Conservation (phyloP, 1,284 basidiomycete genomes). For the Somion occarium region DNA sequence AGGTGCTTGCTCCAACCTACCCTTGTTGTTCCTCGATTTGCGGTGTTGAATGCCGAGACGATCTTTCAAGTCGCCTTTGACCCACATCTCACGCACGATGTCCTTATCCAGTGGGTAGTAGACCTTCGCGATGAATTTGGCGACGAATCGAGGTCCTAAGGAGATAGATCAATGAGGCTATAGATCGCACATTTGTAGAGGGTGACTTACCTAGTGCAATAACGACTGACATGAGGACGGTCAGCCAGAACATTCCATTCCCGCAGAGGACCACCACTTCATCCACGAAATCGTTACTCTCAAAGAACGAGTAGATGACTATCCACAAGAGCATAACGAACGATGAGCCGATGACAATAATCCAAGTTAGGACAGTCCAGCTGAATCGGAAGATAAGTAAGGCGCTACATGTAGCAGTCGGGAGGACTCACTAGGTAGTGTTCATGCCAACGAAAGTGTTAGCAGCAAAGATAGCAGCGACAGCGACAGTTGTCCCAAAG, state of each 20-base stretch:
- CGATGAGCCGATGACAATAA: conserved; percentile 76
- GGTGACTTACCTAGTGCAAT: conserved; percentile 62
- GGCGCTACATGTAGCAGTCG: neutral
- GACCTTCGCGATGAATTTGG: conserved; percentile 63
- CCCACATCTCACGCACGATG: conserved; percentile 88
- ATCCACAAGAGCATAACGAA: conserved; percentile 83
- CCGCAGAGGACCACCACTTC: conserved; percentile 76
- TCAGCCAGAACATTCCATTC: conserved; percentile 80
- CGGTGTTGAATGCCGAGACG: conserved; percentile 70
- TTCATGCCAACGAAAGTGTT: conserved; percentile 88
- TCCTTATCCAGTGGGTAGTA: conserved; percentile 79
- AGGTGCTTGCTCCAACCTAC: conserved; percentile 53
- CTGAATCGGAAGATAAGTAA: conserved; percentile 33
- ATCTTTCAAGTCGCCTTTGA: conserved; percentile 79
- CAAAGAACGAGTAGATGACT: conserved; percentile 77
- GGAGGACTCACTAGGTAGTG: conserved; percentile 73
- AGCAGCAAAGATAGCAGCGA: conserved; percentile 82
- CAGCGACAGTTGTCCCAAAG: conserved; percentile 90
- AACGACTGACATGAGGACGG: conserved; percentile 62
- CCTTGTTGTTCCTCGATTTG: conserved; percentile 30
- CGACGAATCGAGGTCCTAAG: conserved; percentile 65
- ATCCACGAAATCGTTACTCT: conserved; percentile 63
- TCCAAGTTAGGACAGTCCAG: conserved; percentile 86
- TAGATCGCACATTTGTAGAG: neutral
- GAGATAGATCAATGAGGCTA: conserved; percentile 7